Evolutionary conservation across 768 basidiomycete genomes (phyloP), one percentile per base, ranked within the genome.

Genomic region (Leccinum olivaceopallidum): DNA sequence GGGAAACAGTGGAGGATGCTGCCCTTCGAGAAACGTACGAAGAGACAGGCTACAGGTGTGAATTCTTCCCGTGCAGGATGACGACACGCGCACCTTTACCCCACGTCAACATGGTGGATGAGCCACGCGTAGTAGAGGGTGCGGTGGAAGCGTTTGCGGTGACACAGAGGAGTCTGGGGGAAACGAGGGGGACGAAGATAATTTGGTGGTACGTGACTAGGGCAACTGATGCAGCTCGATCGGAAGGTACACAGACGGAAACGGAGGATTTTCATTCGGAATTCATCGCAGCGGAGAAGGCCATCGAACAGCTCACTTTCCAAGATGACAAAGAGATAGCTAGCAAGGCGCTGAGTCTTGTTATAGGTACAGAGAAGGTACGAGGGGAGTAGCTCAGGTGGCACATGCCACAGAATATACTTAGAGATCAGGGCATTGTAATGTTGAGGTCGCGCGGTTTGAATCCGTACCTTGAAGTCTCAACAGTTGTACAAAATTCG

Each of bases 21-120:
- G 86, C 86, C 0, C 61, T 85, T 6, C 77, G 87, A 18, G 87
- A 89, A 72, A 85, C 85, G 1, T 85, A 77, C 67, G 88, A 86
- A 66, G 86, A 88, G 74, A 87, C 85, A 0, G 86, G 85, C 6
- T 88, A 83, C 64, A 71, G 71, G 5, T 87, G 86, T 69, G 66
- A 71, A 22, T 71, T 84, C 39, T 77, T 84, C 62, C 80, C 83
- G 1, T 72, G 78, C 52, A 75, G 73, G 51, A 80, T 87, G 77
- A 68, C 73, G 52, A 87, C 85, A 16, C 79, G 83, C n/a, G 86
- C 85, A 5, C 83, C 85, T 2, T 62, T 66, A 20, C 75, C 82
- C 0, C 80, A 82, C 50, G 55, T 68, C n/a, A 74, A 81, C 53
- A 75, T 76, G 54, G 67, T 68, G 51, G 67, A 74, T 52, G 65